Conservation (phyloP, 2,329 filamentous ascomycete genomes). For the Xylariaceae sp. region DNA sequence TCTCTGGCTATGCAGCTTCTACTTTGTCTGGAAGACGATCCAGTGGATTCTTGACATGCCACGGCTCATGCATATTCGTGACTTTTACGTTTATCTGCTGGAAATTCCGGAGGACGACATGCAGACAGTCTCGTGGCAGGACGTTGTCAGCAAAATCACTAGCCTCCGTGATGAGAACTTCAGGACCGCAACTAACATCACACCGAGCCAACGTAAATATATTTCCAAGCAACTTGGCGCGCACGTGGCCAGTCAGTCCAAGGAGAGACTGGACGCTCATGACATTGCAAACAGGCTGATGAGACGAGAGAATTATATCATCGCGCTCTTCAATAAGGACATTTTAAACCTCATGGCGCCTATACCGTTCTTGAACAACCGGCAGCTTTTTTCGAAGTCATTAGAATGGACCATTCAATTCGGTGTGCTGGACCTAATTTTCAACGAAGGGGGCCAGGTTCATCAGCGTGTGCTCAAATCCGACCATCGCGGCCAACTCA, state of each 20-base stretch:
- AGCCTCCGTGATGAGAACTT: conserved; percentile 78
- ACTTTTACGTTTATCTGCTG: conserved; percentile 79
- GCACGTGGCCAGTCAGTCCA: conserved; percentile 74
- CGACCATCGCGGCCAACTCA: conserved; percentile 71
- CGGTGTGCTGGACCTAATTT: conserved; percentile 88
- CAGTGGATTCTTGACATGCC: conserved; percentile 69
- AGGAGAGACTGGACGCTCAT: conserved; percentile 90
- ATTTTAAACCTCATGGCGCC: conserved; percentile 81
- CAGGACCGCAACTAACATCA: conserved; percentile 61
- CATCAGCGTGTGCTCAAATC: conserved; percentile 80
- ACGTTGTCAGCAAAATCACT: conserved; percentile 82
- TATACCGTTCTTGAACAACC: conserved; percentile 72
- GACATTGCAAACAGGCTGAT: conserved; percentile 96
- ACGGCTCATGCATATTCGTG: conserved; percentile 69
- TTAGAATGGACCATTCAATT: conserved; percentile 89
- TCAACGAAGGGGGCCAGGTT: conserved; percentile 83
- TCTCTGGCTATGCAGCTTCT: conserved; percentile 79
- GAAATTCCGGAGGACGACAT: conserved; percentile 80
- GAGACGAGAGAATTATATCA: conserved; percentile 94
- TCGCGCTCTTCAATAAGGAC: conserved; percentile 96
- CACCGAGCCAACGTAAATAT: conserved; percentile 47
- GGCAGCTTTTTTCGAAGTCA: conserved; percentile 81
- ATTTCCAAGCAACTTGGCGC: conserved; percentile 49
- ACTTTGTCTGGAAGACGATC: conserved; percentile 76
- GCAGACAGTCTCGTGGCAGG: conserved; percentile 91